Percentiles rank a stretch among this genome's conserved stretches.
These are phyloP conservation scores for Fusarium marasasianum DNA, from an alignment of 2,329 filamentous ascomycete species.

Conservation along the genomic window DNA sequence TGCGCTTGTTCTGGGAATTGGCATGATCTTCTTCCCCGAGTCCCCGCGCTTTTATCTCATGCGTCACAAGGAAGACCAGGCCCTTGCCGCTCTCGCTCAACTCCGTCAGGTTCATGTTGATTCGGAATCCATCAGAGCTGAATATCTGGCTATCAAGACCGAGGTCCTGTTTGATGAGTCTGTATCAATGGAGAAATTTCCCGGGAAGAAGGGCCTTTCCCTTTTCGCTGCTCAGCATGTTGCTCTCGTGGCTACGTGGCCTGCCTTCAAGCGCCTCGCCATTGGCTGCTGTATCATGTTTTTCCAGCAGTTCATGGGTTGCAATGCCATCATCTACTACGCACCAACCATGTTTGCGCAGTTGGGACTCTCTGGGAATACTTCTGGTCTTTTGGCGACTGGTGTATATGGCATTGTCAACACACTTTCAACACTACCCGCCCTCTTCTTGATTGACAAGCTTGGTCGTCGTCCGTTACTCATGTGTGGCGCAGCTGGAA, in stretches of 20 bases:
- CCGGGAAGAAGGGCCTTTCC: slow-evolving; percentile 34
- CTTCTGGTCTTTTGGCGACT: slow-evolving; percentile 61
- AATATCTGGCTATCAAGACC: slow-evolving; percentile 41
- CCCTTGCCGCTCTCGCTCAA: slow-evolving; percentile 32
- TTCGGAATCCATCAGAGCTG: slow-evolving; percentile 33
- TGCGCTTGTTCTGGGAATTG: slow-evolving; percentile 37
- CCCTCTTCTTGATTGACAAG: slow-evolving; percentile 61
- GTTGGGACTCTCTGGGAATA: slow-evolving; percentile 53
- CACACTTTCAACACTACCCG: slow-evolving; percentile 55
- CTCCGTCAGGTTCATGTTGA: slow-evolving; percentile 31
- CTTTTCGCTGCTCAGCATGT: slow-evolving; percentile 48
- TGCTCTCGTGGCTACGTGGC: slow-evolving; percentile 22
- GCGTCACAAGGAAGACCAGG: slow-evolving; percentile 40
- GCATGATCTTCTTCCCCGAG: slow-evolving; percentile 39
- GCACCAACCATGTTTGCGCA: slow-evolving; percentile 53
- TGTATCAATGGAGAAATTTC: slow-evolving; percentile 45
- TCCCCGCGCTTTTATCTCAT: slow-evolving; percentile 42
- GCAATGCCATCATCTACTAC: slow-evolving; percentile 64
- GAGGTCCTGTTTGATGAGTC: slow-evolving; percentile 37
- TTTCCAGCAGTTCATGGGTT: slow-evolving; percentile 57
- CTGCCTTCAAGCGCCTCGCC: slow-evolving; percentile 55
- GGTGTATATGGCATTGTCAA: slow-evolving; percentile 67
- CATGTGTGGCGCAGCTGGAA: slow-evolving; percentile 69
- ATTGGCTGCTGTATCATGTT: slow-evolving; percentile 64
- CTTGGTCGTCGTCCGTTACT: slow-evolving; percentile 71